phyloP scores from a whole-genome alignment of 2,329 filamentous ascomycete species.

The Apiospora aurea region DNA sequence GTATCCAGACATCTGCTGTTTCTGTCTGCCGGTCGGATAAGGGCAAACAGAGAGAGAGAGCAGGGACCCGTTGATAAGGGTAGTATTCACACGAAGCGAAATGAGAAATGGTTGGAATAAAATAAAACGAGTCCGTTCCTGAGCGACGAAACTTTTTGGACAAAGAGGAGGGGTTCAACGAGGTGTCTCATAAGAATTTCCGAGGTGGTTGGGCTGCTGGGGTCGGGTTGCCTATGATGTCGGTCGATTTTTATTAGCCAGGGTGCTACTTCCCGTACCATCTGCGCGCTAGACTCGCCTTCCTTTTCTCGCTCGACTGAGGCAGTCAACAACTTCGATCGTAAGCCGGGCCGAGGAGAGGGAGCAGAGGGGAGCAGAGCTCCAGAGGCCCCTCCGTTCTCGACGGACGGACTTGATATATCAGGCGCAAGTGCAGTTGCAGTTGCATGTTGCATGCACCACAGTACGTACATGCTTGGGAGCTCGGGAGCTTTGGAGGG shows the following conservation, averaged over 20 bases:
- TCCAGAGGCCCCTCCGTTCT: neutral
- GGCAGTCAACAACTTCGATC: neutral
- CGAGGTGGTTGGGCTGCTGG: constrained; percentile 21
- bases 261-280: constrained; percentile 15
- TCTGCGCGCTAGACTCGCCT: constrained; percentile 26
- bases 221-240: constrained; percentile 10
- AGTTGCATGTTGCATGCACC: constrained; percentile 8
- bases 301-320: neutral
- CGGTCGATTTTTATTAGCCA: constrained; percentile 20
- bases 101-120: constrained; percentile 4
- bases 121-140: neutral
- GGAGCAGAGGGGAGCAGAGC: neutral
- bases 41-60: constrained; percentile 6
- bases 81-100: constrained; percentile 9
- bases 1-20: constrained; percentile 23
- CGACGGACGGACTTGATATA: neutral
- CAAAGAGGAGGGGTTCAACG: constrained; percentile 10
- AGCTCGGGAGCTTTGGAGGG: too few relatives aligned
- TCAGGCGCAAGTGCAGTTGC: constrained; percentile 13
- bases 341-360: neutral
- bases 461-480: neutral
- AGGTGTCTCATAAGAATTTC: constrained; percentile 23
- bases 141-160: neutral
- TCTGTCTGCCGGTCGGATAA: constrained; percentile 16
- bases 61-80: constrained; percentile 23